Base-by-base conservation (phyloP, 2,329 filamentous ascomycete genomes). In the Venturiaceae sp. region DNA sequence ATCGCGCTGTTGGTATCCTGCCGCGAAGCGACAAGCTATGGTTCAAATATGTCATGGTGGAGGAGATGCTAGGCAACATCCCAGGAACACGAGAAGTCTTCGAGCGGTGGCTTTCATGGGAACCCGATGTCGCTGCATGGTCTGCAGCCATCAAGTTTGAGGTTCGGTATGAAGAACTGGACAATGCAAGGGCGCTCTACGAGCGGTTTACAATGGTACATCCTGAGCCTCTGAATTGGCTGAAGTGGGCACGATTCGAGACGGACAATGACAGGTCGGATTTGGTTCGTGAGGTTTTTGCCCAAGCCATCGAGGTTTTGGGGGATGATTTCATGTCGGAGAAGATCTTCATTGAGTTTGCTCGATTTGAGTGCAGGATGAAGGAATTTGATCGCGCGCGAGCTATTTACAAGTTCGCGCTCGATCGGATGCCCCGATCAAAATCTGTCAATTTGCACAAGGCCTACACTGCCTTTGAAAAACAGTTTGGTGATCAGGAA, bases 11-110 rank as follows among this genome's bases (percentile, higher is more conserved):
- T 57, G 91, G 91, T 0, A 89, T 95, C 58, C 77, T 96, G 39
- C 94, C 94, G 5, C 81, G 94, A 59, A 83, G 97, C 41, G 91
- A 97, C 71, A 97, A 97, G 79, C 77, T 99, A 34, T 99, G 94
- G 94, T 99, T 96, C 78, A 97, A 97, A 72, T 99, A 96, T 77
- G 90, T 95, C 28, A 96, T 95, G 71, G 95, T 96, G 87, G 92
- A 97, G 76, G 94, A 99, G 80, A 97, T 92, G 75, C 81, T 99
- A 58, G 91, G 91, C 6, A 96, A 99, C 67, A 86, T 99, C 53
- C 85, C 92, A 3, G 94, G 92, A 36, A 95, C 91, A 2, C 80
- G 94, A 60, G 90, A 96, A 66, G 90, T 97, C 0, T 99, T 97
- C 70, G 94, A 99, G 75, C 82, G 94, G 50, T 99, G 94, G 94